Evolutionary conservation across 1,139 yeast genomes (phyloP).

Genomic region (Scheffersomyces titani): DNA sequence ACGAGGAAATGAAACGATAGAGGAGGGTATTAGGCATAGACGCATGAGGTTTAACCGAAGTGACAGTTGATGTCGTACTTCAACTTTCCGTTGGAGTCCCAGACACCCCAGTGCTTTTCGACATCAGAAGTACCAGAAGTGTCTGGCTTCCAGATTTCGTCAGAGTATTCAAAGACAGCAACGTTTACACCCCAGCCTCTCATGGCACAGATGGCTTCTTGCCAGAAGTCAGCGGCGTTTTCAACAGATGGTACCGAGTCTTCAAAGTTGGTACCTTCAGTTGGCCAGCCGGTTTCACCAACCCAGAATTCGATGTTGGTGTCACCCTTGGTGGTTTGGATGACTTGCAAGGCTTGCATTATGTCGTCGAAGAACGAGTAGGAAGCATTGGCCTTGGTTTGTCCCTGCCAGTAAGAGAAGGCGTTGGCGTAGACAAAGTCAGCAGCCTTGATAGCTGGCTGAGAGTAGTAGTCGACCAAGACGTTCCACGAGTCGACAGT

Average conservation of each 20-base stretch:
- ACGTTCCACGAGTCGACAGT: conserved; percentile 96
- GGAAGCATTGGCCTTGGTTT: conserved; percentile 74
- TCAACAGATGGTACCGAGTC: conserved; percentile 61
- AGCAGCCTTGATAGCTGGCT: conserved; percentile 72
- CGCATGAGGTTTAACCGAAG: conserved; percentile 23
- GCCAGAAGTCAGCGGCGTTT: conserved; percentile 82
- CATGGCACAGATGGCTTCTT: conserved; percentile 84
- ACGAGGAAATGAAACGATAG: conserved; percentile 1
- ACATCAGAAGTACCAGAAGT: conserved; percentile 83
- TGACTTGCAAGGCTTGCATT: conserved; percentile 89
- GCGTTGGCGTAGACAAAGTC: conserved; percentile 91
- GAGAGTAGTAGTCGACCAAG: conserved; percentile 73
- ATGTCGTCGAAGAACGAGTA: conserved; percentile 93
- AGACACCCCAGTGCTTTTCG: conserved; percentile 93
- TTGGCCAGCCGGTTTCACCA: conserved; percentile 99
- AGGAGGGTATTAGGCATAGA: conserved; percentile 4
- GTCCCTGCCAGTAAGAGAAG: conserved; percentile 99
- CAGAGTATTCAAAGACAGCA: conserved; percentile 90
- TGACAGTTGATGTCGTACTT: conserved; percentile 65
- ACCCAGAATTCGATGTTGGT: conserved; percentile 89
- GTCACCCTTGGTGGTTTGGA: conserved; percentile 82
- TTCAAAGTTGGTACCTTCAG: conserved; percentile 77
- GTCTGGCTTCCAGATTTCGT: conserved; percentile 94
- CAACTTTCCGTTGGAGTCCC: conserved; percentile 54
- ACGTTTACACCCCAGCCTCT: conserved; percentile 96